These are phyloP conservation scores for Backusella circina DNA, from an alignment of 192 early-diverging fungal genomes.

Conservation along the genomic window DNA sequence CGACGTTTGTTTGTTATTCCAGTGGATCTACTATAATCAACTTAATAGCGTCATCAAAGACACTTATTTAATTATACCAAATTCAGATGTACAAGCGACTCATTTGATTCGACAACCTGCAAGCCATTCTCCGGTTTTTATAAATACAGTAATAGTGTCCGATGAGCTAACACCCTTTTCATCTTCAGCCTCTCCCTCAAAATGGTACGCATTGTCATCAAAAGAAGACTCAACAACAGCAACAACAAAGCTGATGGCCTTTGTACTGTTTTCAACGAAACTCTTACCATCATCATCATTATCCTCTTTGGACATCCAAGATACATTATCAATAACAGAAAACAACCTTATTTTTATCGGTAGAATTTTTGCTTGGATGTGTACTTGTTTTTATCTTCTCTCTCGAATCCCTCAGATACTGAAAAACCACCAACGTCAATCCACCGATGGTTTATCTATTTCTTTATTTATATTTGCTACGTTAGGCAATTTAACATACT, in stretches of 20 bases:
- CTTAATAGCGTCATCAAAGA: background rate
- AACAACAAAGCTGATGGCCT: background rate
- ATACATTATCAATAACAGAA: background rate
- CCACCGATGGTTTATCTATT: conserved; percentile 70
- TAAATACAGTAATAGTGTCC: conserved; percentile 1
- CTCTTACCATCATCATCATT: background rate
- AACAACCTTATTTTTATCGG: conserved; percentile 34
- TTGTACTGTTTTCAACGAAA: background rate
- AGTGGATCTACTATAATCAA: conserved; percentile 29
- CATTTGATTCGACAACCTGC: conserved; percentile 20
- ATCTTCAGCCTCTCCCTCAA: conserved; percentile 25
- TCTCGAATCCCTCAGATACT: conserved; percentile 75
- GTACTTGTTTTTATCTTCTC: conserved; percentile 60
- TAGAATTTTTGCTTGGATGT: conserved; percentile 63
- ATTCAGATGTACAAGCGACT: background rate
- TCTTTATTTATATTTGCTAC: conserved; percentile 72
- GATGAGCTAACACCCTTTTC: conserved; percentile 29
- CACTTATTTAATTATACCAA: background rate
- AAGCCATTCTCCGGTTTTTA: conserved; percentile 14
- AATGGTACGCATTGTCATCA: conserved; percentile 22
- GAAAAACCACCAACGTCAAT: conserved; percentile 55
- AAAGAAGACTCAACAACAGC: background rate
- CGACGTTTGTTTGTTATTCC: conserved; percentile 21
- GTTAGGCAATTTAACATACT: conserved; percentile 67
- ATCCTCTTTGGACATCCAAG: background rate